phyloP scores from a whole-genome alignment of 2,329 filamentous ascomycete genomes.

The Colletotrichum sp. region DNA sequence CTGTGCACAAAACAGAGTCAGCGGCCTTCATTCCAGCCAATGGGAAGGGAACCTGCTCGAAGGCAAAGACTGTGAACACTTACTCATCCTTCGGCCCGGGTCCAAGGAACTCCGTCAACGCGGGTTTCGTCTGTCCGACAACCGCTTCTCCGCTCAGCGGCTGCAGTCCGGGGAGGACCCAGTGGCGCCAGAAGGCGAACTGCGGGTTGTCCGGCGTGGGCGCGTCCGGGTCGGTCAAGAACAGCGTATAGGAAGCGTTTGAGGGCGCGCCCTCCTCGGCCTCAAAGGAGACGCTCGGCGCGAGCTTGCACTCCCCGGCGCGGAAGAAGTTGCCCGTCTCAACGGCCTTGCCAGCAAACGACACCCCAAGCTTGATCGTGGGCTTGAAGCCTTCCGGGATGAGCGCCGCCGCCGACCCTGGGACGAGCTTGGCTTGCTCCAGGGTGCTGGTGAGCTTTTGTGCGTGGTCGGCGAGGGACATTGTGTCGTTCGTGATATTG shows the following conservation, averaged over 20 bases:
- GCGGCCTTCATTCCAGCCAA: background rate
- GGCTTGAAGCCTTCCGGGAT: conserved; percentile 49
- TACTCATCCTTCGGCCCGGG: conserved; percentile 53
- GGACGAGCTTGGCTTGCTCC: conserved; percentile 41
- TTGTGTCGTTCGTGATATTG: background rate
- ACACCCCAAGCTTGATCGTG: conserved; percentile 41
- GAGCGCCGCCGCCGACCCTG: conserved; percentile 41
- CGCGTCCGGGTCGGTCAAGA: conserved; percentile 60
- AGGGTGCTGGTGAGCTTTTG: conserved; percentile 34
- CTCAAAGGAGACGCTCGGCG: conserved; percentile 40
- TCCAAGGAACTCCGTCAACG: conserved; percentile 47
- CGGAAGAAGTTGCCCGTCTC: conserved; percentile 45
- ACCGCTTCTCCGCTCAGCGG: conserved; percentile 28
- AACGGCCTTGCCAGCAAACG: conserved; percentile 36
- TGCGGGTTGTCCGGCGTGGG: conserved; percentile 60
- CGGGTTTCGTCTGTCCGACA: conserved; percentile 32
- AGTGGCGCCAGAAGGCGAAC: conserved; percentile 61
- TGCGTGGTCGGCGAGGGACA: conserved; percentile 23
- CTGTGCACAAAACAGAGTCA: conserved; percentile 27
- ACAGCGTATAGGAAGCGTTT: conserved; percentile 45
- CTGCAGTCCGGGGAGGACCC: conserved; percentile 49
- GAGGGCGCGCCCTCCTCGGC: conserved; percentile 35
- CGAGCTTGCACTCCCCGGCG: conserved; percentile 38
- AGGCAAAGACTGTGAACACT: conserved; percentile 20
- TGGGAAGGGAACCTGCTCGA: too few relatives aligned